A percentile compares a stretch with the other conserved stretches of the same genome.
phyloP scores from a whole-genome alignment of 2,329 filamentous ascomycete species.

The Microcera coccophila region DNA sequence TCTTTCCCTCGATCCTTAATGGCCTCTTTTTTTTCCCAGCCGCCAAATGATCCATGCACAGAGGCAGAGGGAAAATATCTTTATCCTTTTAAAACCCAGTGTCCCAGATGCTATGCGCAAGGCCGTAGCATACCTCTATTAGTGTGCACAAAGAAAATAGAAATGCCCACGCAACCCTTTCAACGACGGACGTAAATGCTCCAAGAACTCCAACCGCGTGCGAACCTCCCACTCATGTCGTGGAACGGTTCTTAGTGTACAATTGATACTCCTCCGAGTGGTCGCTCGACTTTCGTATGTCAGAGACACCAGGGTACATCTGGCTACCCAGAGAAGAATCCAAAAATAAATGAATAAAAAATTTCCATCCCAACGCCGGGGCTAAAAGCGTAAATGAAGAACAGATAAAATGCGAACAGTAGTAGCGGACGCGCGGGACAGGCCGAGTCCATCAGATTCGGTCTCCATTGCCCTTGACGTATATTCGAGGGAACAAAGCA shows the following conservation, averaged over 20 bases:
- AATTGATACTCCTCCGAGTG: neutral
- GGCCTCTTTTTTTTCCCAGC: neutral
- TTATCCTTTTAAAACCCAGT: slow-evolving; percentile 8
- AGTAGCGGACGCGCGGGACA: slow-evolving; percentile 1
- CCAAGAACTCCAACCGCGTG: slow-evolving; percentile 11
- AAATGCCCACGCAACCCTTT: slow-evolving; percentile 6
- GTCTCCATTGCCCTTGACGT: slow-evolving; percentile 30
- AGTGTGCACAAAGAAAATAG: slow-evolving; percentile 6
- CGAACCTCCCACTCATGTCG: neutral
- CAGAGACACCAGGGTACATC: slow-evolving; percentile 3
- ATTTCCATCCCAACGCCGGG: too few species aligned
- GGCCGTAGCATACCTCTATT: slow-evolving; percentile 9
- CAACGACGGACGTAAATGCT: slow-evolving; percentile 7
- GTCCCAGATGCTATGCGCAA: slow-evolving; percentile 7
- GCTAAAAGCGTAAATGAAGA: neutral
- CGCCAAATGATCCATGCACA: too few species aligned
- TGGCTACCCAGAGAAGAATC: neutral
- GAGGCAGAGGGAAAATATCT: too few species aligned
- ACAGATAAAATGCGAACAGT: neutral
- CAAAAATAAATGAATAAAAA: neutral
- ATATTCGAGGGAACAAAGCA: slow-evolving; percentile 41
- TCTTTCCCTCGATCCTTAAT: neutral
- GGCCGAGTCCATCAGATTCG: slow-evolving; percentile 25
- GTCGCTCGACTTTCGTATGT: too few species aligned
- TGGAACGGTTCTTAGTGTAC: slow-evolving; percentile 6